phyloP scores from a whole-genome alignment of 192 early-diverging fungal species.

The Coemansia sp. region DNA sequence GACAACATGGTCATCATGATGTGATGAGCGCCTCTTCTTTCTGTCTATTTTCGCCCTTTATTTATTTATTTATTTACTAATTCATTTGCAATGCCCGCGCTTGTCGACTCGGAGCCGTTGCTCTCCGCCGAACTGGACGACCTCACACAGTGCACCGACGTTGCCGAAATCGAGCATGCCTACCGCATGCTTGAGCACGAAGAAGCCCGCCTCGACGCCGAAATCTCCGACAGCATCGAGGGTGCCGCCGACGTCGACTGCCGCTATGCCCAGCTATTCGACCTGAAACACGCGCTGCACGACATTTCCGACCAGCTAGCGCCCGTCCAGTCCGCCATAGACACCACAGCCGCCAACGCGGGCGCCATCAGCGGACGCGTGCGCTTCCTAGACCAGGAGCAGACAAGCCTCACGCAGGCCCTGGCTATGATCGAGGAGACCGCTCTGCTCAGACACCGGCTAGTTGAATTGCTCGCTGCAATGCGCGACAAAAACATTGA shows the following conservation, averaged over 20 bases:
- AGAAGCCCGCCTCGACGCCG: constrained; percentile 51
- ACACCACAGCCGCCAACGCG: constrained; percentile 63
- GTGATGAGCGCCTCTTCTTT: constrained; percentile 28
- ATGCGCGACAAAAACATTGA: constrained; percentile 59
- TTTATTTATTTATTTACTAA: neutral
- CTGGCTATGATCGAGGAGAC: constrained; percentile 75
- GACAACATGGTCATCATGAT: constrained; percentile 69
- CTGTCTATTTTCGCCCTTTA: neutral
- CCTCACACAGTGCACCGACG: constrained; percentile 13
- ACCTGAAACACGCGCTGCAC: constrained; percentile 7
- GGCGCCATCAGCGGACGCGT: constrained; percentile 86
- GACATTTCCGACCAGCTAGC: constrained; percentile 12
- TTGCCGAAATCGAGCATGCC: constrained; percentile 36
- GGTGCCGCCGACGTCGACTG: constrained; percentile 8
- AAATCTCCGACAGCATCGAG: constrained; percentile 40
- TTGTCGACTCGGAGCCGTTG: too few species aligned
- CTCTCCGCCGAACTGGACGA: constrained; percentile 24
- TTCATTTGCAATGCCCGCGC: neutral
- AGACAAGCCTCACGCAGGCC: constrained; percentile 71
- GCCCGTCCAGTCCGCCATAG: constrained; percentile 36
- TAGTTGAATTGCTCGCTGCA: constrained; percentile 32
- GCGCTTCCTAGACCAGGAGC: constrained; percentile 80
- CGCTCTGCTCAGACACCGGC: constrained; percentile 47
- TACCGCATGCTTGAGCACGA: constrained; percentile 48
- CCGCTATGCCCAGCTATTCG: constrained; percentile 18